Conservation (phyloP, 1,284 basidiomycete genomes). For the Leucocoprinus gongylophorus region DNA sequence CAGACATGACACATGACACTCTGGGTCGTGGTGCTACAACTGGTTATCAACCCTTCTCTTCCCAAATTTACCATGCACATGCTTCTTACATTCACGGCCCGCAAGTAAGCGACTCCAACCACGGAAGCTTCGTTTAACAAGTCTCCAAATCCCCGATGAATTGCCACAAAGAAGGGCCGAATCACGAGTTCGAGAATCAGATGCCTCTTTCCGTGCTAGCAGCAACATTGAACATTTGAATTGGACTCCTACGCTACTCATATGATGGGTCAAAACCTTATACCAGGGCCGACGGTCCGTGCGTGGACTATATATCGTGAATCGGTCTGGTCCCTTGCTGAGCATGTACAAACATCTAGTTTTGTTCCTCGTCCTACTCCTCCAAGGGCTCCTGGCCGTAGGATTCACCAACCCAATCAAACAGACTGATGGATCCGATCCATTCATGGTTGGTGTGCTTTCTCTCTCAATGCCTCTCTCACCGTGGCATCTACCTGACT, state of each 20-base stretch:
- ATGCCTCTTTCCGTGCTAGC: not conserved
- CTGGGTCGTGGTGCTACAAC: too few relatives aligned
- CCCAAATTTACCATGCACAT: too few relatives aligned
- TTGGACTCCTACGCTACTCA: not conserved
- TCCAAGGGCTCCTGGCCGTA: conserved; percentile 2
- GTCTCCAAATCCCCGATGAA: not conserved
- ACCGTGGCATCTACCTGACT: not conserved
- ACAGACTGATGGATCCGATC: conserved; percentile 5
- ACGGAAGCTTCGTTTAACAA: not conserved
- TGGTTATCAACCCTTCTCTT: too few relatives aligned
- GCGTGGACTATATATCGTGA: not conserved
- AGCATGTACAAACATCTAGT: conserved; percentile 1
- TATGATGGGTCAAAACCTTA: not conserved
- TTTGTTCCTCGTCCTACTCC: not conserved
- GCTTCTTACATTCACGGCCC: not conserved
- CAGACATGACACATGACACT: too few relatives aligned
- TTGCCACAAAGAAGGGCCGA: not conserved
- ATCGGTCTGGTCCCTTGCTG: not conserved
- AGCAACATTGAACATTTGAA: not conserved
- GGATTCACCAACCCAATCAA: conserved; percentile 11
- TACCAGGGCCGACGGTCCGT: conserved; percentile 3
- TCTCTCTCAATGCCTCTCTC: not conserved
- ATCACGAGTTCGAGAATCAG: not conserved
- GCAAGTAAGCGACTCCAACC: not conserved
- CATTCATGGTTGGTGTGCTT: conserved; percentile 4